phyloP scores from a whole-genome alignment of 768 basidiomycete species.

The Tricholoma matsutake region DNA sequence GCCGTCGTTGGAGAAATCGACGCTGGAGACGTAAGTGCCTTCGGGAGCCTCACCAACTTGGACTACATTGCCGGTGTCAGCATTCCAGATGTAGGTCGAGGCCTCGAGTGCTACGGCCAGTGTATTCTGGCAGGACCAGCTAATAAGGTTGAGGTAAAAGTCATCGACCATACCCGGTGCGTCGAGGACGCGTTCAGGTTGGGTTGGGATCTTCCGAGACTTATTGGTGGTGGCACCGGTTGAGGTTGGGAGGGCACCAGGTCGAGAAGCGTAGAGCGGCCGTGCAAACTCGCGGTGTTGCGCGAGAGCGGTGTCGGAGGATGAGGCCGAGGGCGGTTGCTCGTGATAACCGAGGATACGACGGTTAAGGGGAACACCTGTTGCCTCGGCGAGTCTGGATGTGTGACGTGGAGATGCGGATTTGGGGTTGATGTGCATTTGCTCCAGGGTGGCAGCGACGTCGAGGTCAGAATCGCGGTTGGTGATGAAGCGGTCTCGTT shows the following conservation, averaged over 20 bases:
- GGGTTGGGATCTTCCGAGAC: constrained; percentile 78
- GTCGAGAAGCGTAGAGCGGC: constrained; percentile 68
- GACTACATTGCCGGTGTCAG: constrained; percentile 82
- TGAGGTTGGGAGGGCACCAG: constrained; percentile 60
- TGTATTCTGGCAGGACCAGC: constrained; percentile 84
- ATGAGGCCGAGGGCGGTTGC: constrained; percentile 70
- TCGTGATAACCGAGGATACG: constrained; percentile 90
- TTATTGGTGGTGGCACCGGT: constrained; percentile 64
- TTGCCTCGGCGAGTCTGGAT: constrained; percentile 70
- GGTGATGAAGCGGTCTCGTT: constrained; percentile 73
- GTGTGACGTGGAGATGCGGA: constrained; percentile 73
- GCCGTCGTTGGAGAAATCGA: constrained; percentile 80
- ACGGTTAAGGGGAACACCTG: constrained; percentile 72
- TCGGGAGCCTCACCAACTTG: constrained; percentile 75
- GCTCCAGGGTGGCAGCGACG: constrained; percentile 63
- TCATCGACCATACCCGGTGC: constrained; percentile 93
- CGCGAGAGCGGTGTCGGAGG: constrained; percentile 70
- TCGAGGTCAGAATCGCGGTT: constrained; percentile 48
- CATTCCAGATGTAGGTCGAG: constrained; percentile 91
- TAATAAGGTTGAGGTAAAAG: constrained; percentile 93
- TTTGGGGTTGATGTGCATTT: constrained; percentile 55
- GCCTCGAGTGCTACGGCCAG: constrained; percentile 89
- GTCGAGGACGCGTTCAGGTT: constrained; percentile 91
- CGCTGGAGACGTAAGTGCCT: constrained; percentile 69
- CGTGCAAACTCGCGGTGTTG: constrained; percentile 76